These are phyloP conservation scores for Sporothrix pallida DNA, from an alignment of 2,329 filamentous ascomycete species.

Conservation along the genomic window DNA sequence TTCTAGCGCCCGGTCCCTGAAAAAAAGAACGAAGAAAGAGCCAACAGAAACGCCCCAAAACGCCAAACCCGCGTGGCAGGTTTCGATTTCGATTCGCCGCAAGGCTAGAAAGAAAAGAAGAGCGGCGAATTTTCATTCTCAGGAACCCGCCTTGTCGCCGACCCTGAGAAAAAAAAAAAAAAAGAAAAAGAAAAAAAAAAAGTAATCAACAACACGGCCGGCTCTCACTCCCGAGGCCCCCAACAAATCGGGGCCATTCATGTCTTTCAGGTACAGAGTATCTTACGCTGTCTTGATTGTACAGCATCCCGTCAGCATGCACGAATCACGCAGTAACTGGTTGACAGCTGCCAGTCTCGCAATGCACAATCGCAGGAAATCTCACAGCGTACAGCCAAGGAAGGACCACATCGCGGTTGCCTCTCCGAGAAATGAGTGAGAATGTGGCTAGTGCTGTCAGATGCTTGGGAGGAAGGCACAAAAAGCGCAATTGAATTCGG, in stretches of 20 bases:
- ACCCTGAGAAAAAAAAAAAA: neutral
- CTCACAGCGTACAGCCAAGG: no score
- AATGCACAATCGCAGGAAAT: no score
- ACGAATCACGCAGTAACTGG: no score
- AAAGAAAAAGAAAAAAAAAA: neutral
- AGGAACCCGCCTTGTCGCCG: no score
- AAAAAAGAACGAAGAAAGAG: neutral
- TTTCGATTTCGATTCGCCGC: neutral
- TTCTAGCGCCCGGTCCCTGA: neutral
- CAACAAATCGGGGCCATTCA: neutral
- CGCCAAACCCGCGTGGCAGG: neutral
- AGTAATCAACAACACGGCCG: neutral
- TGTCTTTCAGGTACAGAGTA: no score
- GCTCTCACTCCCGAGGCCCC: slow-evolving; percentile 15
- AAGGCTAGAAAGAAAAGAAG: slow-evolving; percentile 3
- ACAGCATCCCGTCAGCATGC: no score
- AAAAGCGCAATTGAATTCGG: no score
- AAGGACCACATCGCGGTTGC: no score
- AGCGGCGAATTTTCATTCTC: neutral
- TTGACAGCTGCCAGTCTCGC: no score
- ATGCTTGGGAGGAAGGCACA: neutral
- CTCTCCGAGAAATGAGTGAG: no score
- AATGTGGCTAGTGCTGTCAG: neutral
- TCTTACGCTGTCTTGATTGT: no score
- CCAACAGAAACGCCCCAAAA: neutral